phyloP scores from a whole-genome alignment of 768 basidiomycete species.

The Tricholoma saponaceum region DNA sequence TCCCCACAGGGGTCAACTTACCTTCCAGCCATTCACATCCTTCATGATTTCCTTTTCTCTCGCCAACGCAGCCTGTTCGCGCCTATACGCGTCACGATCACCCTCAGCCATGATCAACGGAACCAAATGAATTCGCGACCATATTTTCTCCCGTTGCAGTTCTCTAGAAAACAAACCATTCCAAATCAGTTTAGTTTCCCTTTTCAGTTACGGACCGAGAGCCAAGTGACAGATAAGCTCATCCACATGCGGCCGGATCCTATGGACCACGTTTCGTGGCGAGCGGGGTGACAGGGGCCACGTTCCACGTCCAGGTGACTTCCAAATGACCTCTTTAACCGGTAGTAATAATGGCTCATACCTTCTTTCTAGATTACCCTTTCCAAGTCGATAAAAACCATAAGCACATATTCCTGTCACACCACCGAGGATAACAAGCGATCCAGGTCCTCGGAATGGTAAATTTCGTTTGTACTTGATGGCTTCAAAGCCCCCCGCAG shows the following conservation, averaged over 20 bases:
- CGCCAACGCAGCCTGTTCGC: constrained; percentile 69
- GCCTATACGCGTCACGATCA: constrained; percentile 85
- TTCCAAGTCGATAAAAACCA: constrained; percentile 89
- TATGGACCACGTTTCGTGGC: constrained; percentile 62
- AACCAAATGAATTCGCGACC: constrained; percentile 93
- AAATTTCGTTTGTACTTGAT: constrained; percentile 96
- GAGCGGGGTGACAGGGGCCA: constrained; percentile 57
- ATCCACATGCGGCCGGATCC: constrained; percentile 56
- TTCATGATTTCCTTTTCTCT: constrained; percentile 93
- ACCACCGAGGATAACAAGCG: constrained; percentile 79
- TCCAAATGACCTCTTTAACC: constrained; percentile 10
- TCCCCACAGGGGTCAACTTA: constrained; percentile 38
- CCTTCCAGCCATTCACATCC: constrained; percentile 92
- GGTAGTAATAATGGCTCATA: constrained; percentile 29
- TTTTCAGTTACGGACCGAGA: constrained; percentile 40
- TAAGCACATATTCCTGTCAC: constrained; percentile 82
- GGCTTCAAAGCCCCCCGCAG: constrained; percentile 86
- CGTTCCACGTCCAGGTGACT: constrained; percentile 69
- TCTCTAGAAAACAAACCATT: constrained; percentile 60
- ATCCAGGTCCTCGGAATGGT: constrained; percentile 83
- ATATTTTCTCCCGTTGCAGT: constrained; percentile 86
- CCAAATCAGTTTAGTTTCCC: constrained; percentile 40
- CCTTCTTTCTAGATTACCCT: constrained; percentile 92
- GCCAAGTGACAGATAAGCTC: constrained; percentile 38
- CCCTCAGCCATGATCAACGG: constrained; percentile 91